Base-by-base conservation (phyloP, 176 grass and related monocot species). In the Elymus sibiricus region DNA sequence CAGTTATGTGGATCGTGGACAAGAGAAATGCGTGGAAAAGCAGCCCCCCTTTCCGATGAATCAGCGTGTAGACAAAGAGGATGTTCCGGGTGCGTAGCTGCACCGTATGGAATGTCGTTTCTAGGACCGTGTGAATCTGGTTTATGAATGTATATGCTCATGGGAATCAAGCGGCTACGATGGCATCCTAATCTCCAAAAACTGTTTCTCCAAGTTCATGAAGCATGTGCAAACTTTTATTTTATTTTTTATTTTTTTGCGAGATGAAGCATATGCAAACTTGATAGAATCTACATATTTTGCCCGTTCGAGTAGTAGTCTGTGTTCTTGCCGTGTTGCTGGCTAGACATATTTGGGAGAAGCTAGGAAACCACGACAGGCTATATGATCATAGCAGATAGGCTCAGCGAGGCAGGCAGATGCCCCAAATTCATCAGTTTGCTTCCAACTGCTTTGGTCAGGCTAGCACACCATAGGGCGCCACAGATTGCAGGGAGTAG, bases 321-420 rank as follows among this genome's bases (percentile, higher is more conserved):
- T 43, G 29, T 61, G 68, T 68, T 31, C 59, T 35, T 68, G 27
- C 29, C 32, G 44, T 74, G 73, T 12, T 22, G 40, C 72, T 71
- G 17, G 28, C 66, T 67, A 53, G 24, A 69, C 3, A 51, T 51
- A 42, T 70, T 21, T 32, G 64, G 11, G 27, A 76, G 46, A 42
- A 79, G 75, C 62, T 79, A 66, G 24, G 31, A 31, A 59, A 80
- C 76, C 69, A 80, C 38, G 68, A n/a, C 10, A 76, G 65, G 55
- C 88, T 86, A 61, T 82, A 61, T 58, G 29, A 69, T 87, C 34
- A 35, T 3, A 67, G 24, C 17, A 65, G 58, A 49, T 87, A 91
- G 89, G 85, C 58, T 76, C 81, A 70, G 75, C 15, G 38, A 35
- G 53, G 76, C 60, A 80, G 59, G 64, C 89, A 90, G 35, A 83